Evolutionary conservation across 768 basidiomycete species (phyloP), one percentile per base, ranked within the genome.

Genomic region (Saitozyma sp.): DNA sequence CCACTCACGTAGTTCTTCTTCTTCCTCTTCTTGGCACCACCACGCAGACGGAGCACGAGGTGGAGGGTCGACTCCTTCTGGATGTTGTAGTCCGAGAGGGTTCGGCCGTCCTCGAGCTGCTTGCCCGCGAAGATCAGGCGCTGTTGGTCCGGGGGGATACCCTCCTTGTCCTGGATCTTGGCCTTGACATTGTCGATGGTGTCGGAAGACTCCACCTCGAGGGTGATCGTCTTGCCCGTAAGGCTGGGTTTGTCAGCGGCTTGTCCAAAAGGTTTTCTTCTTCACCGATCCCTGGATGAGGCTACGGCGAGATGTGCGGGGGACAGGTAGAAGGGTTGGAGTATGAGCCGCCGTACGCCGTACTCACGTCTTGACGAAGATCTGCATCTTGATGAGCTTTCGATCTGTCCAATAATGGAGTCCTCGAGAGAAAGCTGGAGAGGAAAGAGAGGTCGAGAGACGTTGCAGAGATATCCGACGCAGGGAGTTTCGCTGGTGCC

Each of bases 61-160:
- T 98, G 95, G 63, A 99, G 89, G 65, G 95, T 98, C 40, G 93
- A 96, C 84, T 98, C 95, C 86, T 97, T 97, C 84, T 98, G 96
- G 79, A 99, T 70, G 64, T 75, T 76, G 73, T 78, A 77, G 64
- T 78, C 77, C 38, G 87, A 86, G 37, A 82, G 71, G 65, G 79
- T 98, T 81, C 93, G 90, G 67, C 96, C 96, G 82, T 99, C 96
- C 84, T 98, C 95, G 73, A 99, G 89, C 82, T 97, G 95, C 84
- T 99, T 97, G 73, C 95, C 95, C 58, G 95, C 95, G 80, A 98
- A 99, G 84, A 98, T 97, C 82, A 98, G 81, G 71, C 95, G 92
- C 81, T 97, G 94, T 82, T 94, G 92, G 83, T 95, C 92, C 69
- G 17, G 61, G 9, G 60, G 52, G 50, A 81, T 87, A 89, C 92